Evolutionary conservation across 345 rosid genomes (phyloP).

Genomic region (Eucalyptus grandis): DNA sequence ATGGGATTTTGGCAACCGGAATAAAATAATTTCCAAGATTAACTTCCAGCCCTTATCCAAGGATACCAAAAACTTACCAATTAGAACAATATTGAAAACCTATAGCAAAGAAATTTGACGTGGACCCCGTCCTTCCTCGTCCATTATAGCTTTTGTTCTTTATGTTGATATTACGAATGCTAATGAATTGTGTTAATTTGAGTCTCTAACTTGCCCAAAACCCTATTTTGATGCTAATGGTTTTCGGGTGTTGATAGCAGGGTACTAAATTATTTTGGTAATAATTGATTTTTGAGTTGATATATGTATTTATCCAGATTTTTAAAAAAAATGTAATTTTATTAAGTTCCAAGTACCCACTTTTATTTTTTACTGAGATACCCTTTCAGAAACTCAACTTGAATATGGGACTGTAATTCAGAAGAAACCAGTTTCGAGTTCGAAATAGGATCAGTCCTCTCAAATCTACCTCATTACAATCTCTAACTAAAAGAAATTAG

Average conservation of each 20-base stretch:
- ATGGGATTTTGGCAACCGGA: neutral
- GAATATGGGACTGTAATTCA: neutral
- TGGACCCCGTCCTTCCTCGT: neutral
- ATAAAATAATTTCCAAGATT: neutral
- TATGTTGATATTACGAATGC: neutral
- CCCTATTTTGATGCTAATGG: neutral
- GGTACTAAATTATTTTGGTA: neutral
- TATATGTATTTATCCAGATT: neutral
- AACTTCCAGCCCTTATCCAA: neutral
- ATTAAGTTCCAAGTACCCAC: neutral
- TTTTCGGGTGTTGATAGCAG: neutral
- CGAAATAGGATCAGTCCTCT: neutral
- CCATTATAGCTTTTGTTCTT: neutral
- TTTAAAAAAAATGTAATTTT: neutral
- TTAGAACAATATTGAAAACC: neutral
- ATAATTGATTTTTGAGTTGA: neutral
- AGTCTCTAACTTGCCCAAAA: neutral
- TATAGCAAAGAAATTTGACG: neutral
- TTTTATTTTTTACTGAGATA: accelerated
- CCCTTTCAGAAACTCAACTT: neutral
- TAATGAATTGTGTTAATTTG: neutral
- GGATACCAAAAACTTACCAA: neutral
- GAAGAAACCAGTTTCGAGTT: neutral
- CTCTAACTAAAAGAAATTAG: neutral
- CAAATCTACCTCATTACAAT: neutral